A percentile compares a stretch with the other conserved stretches of the same genome.
phyloP scores from a whole-genome alignment of 768 basidiomycete species.

The Lactarius vividus region DNA sequence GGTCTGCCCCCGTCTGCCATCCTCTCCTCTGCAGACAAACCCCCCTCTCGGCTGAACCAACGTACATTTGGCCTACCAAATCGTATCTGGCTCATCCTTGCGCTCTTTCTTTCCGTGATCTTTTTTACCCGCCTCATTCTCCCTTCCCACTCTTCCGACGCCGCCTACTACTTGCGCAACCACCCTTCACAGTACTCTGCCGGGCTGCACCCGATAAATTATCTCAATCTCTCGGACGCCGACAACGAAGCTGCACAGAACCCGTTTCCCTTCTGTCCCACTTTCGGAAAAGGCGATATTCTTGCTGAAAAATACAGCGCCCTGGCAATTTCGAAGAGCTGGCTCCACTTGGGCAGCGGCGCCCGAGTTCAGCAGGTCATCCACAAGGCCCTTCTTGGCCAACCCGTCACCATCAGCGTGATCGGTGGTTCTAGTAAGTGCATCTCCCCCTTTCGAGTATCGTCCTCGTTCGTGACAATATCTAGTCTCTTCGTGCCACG shows the following conservation, averaged over 20 bases:
- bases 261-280: constrained; percentile 91
- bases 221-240: constrained; percentile 58
- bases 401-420: constrained; percentile 86
- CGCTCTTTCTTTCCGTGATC: constrained; percentile 53
- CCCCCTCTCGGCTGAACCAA: constrained; percentile 49
- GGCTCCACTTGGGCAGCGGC: constrained; percentile 77
- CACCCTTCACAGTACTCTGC: constrained; percentile 32
- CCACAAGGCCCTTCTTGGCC: constrained; percentile 78
- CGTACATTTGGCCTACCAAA: constrained; percentile 62
- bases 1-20: constrained; percentile 40
- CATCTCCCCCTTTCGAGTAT: background rate
- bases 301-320: constrained; percentile 79
- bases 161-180: constrained; percentile 31
- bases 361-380: constrained; percentile 79
- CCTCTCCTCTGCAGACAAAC: constrained; percentile 45
- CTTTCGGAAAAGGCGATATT: constrained; percentile 78
- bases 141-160: constrained; percentile 35
- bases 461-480: constrained; percentile 18
- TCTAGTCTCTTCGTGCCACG: constrained; percentile 88
- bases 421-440: constrained; percentile 82
- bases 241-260: constrained; percentile 47
- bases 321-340: constrained; percentile 65
- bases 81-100: constrained; percentile 63
- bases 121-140: constrained; percentile 55
- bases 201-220: constrained; percentile 71